Percentiles rank a stretch among this genome's conserved stretches.
phyloP scores from a whole-genome alignment of 805 yeast species.

The Cyberlindnera nakhonratchasimensis region DNA sequence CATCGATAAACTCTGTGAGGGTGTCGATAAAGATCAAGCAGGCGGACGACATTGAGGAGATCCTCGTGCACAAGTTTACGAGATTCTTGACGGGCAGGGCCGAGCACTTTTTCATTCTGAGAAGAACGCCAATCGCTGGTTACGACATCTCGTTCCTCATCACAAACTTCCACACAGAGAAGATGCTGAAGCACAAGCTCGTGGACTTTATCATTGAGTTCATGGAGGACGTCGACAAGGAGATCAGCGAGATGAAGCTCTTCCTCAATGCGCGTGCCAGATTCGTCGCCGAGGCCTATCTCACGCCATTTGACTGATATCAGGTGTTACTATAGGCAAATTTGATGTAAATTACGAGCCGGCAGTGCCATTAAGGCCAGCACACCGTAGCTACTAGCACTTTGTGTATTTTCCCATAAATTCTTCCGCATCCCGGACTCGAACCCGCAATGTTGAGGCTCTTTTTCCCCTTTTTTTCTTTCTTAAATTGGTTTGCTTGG shows the following conservation, averaged over 20 bases:
- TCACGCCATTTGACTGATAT: conserved; percentile 74
- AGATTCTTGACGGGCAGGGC: conserved; percentile 94
- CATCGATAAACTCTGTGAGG: conserved; percentile 89
- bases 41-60: conserved; percentile 95
- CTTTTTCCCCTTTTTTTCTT: no score
- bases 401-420: no score
- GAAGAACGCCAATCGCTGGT: conserved; percentile 87
- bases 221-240: conserved; percentile 99
- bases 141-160: conserved; percentile 91
- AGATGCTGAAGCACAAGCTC: conserved; percentile 90
- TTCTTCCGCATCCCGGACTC: no score
- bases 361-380: no score
- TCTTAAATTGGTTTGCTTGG: no score
- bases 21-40: conserved; percentile 91
- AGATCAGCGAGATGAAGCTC: conserved; percentile 96
- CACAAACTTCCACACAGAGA: conserved; percentile 92
- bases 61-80: conserved; percentile 91
- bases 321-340: no score
- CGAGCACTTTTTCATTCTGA: conserved; percentile 85
- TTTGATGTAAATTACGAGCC: neutral
- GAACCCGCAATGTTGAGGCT: no score
- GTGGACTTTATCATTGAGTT: conserved; percentile 97
- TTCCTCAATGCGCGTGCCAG: conserved; percentile 97
- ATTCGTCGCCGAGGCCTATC: conserved; percentile 93
- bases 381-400: no score